A percentile compares a stretch with the other conserved stretches of the same genome.
Evolutionary conservation across 139 green algal genomes (phyloP).

Genomic region (Eudorina sp.): DNA sequence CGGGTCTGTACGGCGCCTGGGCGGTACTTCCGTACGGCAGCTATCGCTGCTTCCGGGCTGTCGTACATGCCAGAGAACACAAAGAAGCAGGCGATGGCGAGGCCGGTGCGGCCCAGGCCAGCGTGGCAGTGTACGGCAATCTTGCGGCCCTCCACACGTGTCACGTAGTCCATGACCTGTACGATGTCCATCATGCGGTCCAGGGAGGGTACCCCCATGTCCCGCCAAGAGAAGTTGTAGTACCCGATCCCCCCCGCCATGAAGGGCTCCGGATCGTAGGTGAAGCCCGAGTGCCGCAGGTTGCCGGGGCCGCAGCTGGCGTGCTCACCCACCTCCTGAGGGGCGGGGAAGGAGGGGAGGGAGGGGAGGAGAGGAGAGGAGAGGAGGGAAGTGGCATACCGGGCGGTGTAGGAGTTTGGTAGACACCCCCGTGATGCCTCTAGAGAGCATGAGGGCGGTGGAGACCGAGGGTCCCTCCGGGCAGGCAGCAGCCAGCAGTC

Average conservation of each 20-base stretch:
- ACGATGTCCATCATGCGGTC: constrained; percentile 83
- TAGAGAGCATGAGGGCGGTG: too few relatives aligned
- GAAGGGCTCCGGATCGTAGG: constrained; percentile 78
- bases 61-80: constrained; percentile 57
- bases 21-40: constrained; percentile 54
- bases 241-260: constrained; percentile 70
- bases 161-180: constrained; percentile 78
- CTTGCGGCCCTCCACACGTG: constrained; percentile 57
- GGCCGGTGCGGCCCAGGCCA: constrained; percentile 78
- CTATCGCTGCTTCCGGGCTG: constrained; percentile 53
- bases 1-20: constrained; percentile 73
- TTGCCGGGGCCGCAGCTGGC: constrained; percentile 77
- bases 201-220: constrained; percentile 81
- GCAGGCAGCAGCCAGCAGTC: too few relatives aligned
- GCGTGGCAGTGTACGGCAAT: constrained; percentile 83
- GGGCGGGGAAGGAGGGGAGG: too few relatives aligned
- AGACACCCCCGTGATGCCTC: too few relatives aligned
- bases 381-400: too few relatives aligned
- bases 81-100: constrained; percentile 78
- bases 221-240: constrained; percentile 79
- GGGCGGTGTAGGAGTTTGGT: too few relatives aligned
- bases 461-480: too few relatives aligned
- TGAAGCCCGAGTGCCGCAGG: constrained; percentile 71
- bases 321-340: constrained; percentile 80
- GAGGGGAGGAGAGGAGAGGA: too few relatives aligned